Evolutionary conservation across 768 basidiomycete species (phyloP).

Genomic region (Suillus sp.): DNA sequence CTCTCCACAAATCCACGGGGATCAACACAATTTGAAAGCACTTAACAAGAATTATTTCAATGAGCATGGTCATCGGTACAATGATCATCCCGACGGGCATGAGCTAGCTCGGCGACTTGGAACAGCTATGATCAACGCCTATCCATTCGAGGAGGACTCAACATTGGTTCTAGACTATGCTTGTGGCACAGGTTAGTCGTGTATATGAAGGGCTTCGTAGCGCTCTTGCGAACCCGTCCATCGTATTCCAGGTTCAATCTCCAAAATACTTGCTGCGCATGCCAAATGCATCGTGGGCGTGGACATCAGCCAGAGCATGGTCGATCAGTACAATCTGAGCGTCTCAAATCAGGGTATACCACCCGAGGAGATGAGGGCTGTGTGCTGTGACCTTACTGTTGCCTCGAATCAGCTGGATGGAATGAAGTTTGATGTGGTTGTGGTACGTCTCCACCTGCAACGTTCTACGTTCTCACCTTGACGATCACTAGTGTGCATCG

Average conservation of each 20-base stretch:
- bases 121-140: constrained; percentile 34
- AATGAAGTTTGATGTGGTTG: constrained; percentile 65
- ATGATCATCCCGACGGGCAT: constrained; percentile 23
- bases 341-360: constrained; percentile 63
- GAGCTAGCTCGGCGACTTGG: constrained; percentile 27
- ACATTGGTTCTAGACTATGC: constrained; percentile 75
- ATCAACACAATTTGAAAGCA: constrained; percentile 19
- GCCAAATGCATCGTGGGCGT: constrained; percentile 68
- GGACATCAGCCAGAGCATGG: constrained; percentile 73
- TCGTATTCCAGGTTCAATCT: constrained; percentile 53
- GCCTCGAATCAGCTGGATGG: constrained; percentile 50
- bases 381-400: constrained; percentile 53
- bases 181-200: constrained; percentile 62
- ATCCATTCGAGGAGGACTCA: constrained; percentile 52
- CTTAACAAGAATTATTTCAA: constrained; percentile 33
- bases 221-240: not conserved
- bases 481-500: constrained; percentile 50
- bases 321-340: constrained; percentile 63
- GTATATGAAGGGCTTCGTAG: not conserved
- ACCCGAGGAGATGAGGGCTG: constrained; percentile 65
- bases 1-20: not conserved
- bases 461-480: not conserved
- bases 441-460: constrained; percentile 48
- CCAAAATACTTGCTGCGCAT: constrained; percentile 60
- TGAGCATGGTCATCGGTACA: constrained; percentile 26